Conservation (phyloP, 306 rosid species). For the Prunus armeniaca region DNA sequence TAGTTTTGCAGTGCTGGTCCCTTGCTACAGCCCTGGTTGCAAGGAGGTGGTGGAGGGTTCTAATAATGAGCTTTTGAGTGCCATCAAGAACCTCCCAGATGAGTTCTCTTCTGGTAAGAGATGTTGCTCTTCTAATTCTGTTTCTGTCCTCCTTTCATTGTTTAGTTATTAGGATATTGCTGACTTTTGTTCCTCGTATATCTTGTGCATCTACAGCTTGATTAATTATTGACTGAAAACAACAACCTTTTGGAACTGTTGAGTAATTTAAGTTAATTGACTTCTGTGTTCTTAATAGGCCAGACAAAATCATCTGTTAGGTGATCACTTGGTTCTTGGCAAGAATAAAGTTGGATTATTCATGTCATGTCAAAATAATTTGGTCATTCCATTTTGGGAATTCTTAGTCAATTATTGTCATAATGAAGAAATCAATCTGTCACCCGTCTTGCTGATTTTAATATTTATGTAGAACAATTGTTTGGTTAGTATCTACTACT, state of each 20-base stretch:
- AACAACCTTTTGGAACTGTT: not conserved
- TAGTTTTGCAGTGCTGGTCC: slow-evolving; percentile 81
- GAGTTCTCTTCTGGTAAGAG: slow-evolving; percentile 71
- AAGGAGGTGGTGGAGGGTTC: slow-evolving; percentile 31
- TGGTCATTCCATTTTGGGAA: slow-evolving; percentile 4
- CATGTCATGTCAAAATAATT: not conserved
- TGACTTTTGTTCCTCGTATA: not conserved
- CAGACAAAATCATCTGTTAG: slow-evolving; percentile 5
- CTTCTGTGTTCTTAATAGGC: slow-evolving; percentile 10
- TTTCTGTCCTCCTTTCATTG: slow-evolving; percentile 4
- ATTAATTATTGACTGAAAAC: not conserved
- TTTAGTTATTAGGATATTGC: not conserved
- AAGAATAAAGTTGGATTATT: not conserved
- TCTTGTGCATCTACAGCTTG: not conserved
- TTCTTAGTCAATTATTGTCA: slow-evolving; percentile 20
- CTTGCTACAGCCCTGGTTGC: slow-evolving; percentile 75
- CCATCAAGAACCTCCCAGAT: slow-evolving; percentile 61
- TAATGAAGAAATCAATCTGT: slow-evolving; percentile 14
- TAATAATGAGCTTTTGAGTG: slow-evolving; percentile 60
- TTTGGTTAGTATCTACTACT: not conserved
- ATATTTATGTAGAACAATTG: not conserved
- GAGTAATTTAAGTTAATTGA: slow-evolving; percentile 10
- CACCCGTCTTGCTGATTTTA: not conserved
- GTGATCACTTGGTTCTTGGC: slow-evolving; percentile 19
- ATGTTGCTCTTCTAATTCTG: not conserved